phyloP scores from a whole-genome alignment of 768 basidiomycete species.

The Psilocybe cubensis region DNA sequence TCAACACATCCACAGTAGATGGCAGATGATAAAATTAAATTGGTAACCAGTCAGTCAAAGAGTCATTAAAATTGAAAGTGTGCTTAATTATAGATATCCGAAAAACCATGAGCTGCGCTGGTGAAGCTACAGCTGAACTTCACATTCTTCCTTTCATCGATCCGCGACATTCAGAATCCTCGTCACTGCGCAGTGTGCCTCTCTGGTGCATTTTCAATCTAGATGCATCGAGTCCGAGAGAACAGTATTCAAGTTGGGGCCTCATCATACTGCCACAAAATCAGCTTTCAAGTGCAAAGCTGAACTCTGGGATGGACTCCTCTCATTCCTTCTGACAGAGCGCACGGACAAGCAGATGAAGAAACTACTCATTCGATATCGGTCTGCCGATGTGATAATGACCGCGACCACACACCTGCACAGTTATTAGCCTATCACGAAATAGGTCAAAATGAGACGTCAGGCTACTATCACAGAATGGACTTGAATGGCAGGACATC shows the following conservation, averaged over 20 bases:
- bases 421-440: not conserved
- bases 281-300: not conserved
- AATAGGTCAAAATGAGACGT: not conserved
- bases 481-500: no score
- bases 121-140: no score
- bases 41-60: no score
- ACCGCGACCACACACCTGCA: not conserved
- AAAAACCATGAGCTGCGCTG: no score
- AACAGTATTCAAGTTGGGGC: not conserved
- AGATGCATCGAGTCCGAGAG: not conserved
- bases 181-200: conserved; percentile 6
- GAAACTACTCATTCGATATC: conserved; percentile 1
- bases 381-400: not conserved
- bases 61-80: no score
- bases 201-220: conserved; percentile 2
- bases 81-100: no score
- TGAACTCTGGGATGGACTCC: not conserved
- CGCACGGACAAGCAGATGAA: conserved; percentile 5
- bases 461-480: not conserved
- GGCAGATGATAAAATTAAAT: no score
- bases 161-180: conserved; percentile 10
- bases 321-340: not conserved
- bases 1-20: no score
- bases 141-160: no score
- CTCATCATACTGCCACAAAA: not conserved